phyloP scores from a whole-genome alignment of 2,329 filamentous ascomycete species.

The Diaporthe sp. region DNA sequence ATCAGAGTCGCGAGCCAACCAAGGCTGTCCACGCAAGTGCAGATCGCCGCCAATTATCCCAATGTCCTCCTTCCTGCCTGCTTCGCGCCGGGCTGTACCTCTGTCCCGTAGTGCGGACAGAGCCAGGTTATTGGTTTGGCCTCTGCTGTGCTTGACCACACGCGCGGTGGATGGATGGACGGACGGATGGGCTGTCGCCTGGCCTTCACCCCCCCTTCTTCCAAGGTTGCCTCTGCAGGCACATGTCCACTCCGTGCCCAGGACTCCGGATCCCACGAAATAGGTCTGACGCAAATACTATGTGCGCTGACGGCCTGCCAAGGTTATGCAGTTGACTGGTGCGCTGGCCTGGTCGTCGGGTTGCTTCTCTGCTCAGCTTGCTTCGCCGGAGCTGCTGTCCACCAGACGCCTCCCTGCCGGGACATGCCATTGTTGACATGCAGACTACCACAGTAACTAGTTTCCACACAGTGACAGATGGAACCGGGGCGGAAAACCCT shows the following conservation, averaged over 20 bases:
- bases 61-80: conserved; percentile 11
- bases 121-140: conserved; percentile 29
- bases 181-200: conserved; percentile 11
- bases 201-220: not conserved
- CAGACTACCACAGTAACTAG: too few species aligned
- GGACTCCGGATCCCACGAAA: conserved; percentile 29
- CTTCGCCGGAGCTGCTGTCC: not conserved
- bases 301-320: conserved; percentile 30
- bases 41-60: conserved; percentile 34
- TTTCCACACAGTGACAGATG: not conserved
- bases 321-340: conserved; percentile 22
- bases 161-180: not conserved
- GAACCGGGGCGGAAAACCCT: not conserved
- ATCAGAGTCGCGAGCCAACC: conserved; percentile 37
- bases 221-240: conserved; percentile 18
- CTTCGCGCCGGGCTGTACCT: conserved; percentile 13
- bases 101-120: conserved; percentile 9
- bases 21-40: conserved; percentile 40
- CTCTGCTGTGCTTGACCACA: conserved; percentile 13
- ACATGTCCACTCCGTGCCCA: conserved; percentile 21
- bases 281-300: conserved; percentile 14
- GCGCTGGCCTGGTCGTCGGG: conserved; percentile 2
- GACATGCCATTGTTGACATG: not conserved
- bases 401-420: conserved; percentile 4
- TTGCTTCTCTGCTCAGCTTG: conserved; percentile 8